These are phyloP conservation scores for Ophiostoma sp. DNA, from an alignment of 2,329 filamentous ascomycete species.

Conservation along the genomic window DNA sequence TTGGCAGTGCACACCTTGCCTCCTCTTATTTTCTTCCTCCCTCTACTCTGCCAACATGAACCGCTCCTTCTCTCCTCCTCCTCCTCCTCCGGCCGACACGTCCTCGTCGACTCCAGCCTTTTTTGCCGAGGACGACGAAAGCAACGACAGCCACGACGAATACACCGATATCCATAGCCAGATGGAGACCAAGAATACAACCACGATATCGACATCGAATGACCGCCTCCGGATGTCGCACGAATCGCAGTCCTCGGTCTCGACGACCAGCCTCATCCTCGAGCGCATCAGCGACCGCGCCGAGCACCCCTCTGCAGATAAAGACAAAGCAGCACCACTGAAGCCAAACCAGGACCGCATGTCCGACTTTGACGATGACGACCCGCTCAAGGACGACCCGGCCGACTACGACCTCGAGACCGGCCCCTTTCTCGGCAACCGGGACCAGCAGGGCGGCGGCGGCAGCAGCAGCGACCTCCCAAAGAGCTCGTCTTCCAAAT, in stretches of 20 bases:
- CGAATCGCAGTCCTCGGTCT: slow-evolving; percentile 68
- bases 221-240: slow-evolving; percentile 39
- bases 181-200: not conserved
- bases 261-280: slow-evolving; percentile 76
- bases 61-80: slow-evolving; percentile 17
- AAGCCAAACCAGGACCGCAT: not conserved
- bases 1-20: not conserved
- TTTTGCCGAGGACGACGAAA: slow-evolving; percentile 23
- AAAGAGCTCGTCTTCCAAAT: not conserved
- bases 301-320: not conserved
- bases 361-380: slow-evolving; percentile 10
- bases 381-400: slow-evolving; percentile 16
- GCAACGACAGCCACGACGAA: slow-evolving; percentile 8
- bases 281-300: slow-evolving; percentile 63
- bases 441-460: slow-evolving; percentile 28
- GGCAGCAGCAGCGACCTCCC: not conserved
- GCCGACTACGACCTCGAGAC: slow-evolving; percentile 44
- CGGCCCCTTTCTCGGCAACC: slow-evolving; percentile 47
- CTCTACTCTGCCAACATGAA: slow-evolving; percentile 10
- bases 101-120: slow-evolving; percentile 20
- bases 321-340: slow-evolving; percentile 1
- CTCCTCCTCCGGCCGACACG: slow-evolving; percentile 21
- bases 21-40: not conserved
- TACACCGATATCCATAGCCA: not conserved
- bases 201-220: not conserved